Evolutionary conservation across 1,284 basidiomycete species (phyloP).

Genomic region (Cryptococcus amylolentus): DNA sequence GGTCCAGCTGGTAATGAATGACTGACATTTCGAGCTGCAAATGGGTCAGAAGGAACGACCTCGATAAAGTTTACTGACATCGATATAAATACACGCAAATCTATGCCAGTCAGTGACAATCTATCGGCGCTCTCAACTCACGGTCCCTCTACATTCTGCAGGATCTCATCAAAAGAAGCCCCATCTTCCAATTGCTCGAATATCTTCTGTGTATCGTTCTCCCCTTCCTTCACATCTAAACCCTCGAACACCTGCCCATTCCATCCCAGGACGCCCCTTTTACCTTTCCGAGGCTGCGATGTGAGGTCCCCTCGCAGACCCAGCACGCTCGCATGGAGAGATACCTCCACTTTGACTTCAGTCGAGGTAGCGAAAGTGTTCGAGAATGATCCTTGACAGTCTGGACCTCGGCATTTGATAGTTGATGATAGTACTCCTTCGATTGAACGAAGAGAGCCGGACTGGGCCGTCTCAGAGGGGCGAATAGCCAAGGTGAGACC

Average conservation of each 20-base stretch:
- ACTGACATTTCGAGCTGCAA: slow-evolving; percentile 51
- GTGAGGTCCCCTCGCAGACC: slow-evolving; percentile 67
- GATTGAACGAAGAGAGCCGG: slow-evolving; percentile 1
- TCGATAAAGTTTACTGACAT: slow-evolving; percentile 53
- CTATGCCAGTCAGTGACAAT: slow-evolving; percentile 49
- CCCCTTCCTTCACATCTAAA: slow-evolving; percentile 59
- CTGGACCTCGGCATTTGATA: slow-evolving; percentile 29
- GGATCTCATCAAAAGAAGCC: slow-evolving; percentile 53
- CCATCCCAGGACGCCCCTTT: slow-evolving; percentile 70
- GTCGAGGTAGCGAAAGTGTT: neutral
- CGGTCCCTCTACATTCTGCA: slow-evolving; percentile 78
- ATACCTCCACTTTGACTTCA: slow-evolving; percentile 15
- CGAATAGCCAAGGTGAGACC: slow-evolving; percentile 34
- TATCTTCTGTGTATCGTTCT: slow-evolving; percentile 75
- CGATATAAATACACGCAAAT: slow-evolving; percentile 77
- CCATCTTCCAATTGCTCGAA: slow-evolving; percentile 58
- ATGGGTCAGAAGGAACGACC: slow-evolving; percentile 2
- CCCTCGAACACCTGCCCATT: slow-evolving; percentile 90
- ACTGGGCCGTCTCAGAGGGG: neutral
- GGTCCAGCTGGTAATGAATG: slow-evolving; percentile 80
- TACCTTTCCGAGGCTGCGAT: slow-evolving; percentile 65
- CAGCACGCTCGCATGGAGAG: slow-evolving; percentile 74
- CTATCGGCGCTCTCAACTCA: slow-evolving; percentile 53
- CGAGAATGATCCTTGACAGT: slow-evolving; percentile 23
- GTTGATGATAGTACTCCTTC: slow-evolving; percentile 17